These are phyloP conservation scores for Rhizopus stolonifer DNA, from an alignment of 371 early-diverging fungal species.

Conservation along the genomic window DNA sequence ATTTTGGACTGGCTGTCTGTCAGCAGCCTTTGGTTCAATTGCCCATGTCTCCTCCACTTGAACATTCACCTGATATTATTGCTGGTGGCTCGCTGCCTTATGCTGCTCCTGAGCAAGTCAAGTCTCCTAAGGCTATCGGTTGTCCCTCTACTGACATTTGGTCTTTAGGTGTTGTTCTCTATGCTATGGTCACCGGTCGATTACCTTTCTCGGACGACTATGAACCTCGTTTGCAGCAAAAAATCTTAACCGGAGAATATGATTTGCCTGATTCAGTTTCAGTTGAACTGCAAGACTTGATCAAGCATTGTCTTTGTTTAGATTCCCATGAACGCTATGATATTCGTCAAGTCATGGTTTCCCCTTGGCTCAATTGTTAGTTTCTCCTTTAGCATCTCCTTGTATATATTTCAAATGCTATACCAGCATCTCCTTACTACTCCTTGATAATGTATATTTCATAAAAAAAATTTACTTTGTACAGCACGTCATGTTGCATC, in stretches of 20 bases:
- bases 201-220: slow-evolving; percentile 77
- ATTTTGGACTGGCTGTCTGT: slow-evolving; percentile 81
- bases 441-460: background rate
- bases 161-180: slow-evolving; percentile 78
- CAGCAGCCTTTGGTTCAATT: slow-evolving; percentile 28
- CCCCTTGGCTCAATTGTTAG: slow-evolving; percentile 20
- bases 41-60: slow-evolving; percentile 12
- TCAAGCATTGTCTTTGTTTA: slow-evolving; percentile 16
- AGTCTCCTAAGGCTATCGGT: slow-evolving; percentile 33
- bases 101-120: slow-evolving; percentile 72
- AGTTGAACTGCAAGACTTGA: slow-evolving; percentile 11
- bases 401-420: background rate
- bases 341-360: slow-evolving; percentile 20
- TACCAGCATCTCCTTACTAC: background rate
- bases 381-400: slow-evolving; percentile 1
- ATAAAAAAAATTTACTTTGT: no score
- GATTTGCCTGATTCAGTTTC: slow-evolving; percentile 32
- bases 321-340: slow-evolving; percentile 17
- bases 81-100: slow-evolving; percentile 73
- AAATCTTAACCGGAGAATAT: slow-evolving; percentile 53
- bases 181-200: slow-evolving; percentile 62
- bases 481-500: background rate
- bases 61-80: background rate
- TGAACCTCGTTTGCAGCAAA: slow-evolving; percentile 66
- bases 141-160: slow-evolving; percentile 73